Evolutionary conservation across 768 basidiomycete species (phyloP).

Genomic region (Podaxis sp.): DNA sequence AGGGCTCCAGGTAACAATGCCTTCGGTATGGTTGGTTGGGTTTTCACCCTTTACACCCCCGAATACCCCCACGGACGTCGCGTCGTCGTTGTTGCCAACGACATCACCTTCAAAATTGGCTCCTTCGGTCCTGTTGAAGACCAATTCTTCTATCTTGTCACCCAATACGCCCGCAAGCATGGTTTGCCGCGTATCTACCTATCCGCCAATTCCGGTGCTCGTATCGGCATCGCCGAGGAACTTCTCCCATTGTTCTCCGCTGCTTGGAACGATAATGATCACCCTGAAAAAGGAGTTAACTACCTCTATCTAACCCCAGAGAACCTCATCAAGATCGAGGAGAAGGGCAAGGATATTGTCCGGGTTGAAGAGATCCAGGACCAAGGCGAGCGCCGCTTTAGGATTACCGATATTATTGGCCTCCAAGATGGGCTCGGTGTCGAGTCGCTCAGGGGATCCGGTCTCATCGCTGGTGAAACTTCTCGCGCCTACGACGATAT

Average conservation of each 20-base stretch:
- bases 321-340: slow-evolving; percentile 84
- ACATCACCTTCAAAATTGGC: slow-evolving; percentile 98
- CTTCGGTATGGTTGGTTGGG: slow-evolving; percentile 98
- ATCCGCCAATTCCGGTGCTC: slow-evolving; percentile 98
- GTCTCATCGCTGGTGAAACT: slow-evolving; percentile 97
- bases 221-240: slow-evolving; percentile 95
- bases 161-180: slow-evolving; percentile 84
- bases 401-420: slow-evolving; percentile 95
- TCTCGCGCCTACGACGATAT: slow-evolving; percentile 99
- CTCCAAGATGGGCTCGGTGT: slow-evolving; percentile 97
- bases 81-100: slow-evolving; percentile 91
- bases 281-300: slow-evolving; percentile 93
- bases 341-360: slow-evolving; percentile 77
- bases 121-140: slow-evolving; percentile 97
- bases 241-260: slow-evolving; percentile 82
- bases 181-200: slow-evolving; percentile 96
- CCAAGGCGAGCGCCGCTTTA: slow-evolving; percentile 84
- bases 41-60: slow-evolving; percentile 88
- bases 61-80: slow-evolving; percentile 89
- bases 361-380: slow-evolving; percentile 84
- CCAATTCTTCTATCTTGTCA: slow-evolving; percentile 94
- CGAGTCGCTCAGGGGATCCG: slow-evolving; percentile 93
- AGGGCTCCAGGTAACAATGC: slow-evolving; percentile 92
- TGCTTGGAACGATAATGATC: slow-evolving; percentile 80
- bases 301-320: slow-evolving; percentile 96